Base-by-base conservation (phyloP, 1,139 yeast species). In the Scheffersomyces insectosa region DNA sequence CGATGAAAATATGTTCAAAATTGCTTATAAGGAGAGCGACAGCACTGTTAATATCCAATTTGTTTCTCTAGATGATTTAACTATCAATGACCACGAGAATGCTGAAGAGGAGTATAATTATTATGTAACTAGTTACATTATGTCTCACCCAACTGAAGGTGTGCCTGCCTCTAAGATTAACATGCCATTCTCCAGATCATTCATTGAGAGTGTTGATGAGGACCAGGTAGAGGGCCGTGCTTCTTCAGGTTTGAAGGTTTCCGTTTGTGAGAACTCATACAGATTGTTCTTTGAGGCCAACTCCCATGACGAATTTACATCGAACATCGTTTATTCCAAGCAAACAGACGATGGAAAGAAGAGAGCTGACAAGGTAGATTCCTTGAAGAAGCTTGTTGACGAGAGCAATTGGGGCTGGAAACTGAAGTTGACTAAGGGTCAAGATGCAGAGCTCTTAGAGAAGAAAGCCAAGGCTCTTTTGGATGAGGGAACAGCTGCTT, bases 71-170 rank as follows among this genome's bases (percentile, higher is more conserved):
- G 96, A 89, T 56, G 98, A 91, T 59, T 72, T 90, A 54, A 90
- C 98, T 0, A 76, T 90, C 54, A 84, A 84, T 52, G 93, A 88
- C 54, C 84, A 85, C 29, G 81, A 81, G 55, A 79, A 82, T 28
- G 80, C 82, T 3, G 93, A 88, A 55, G 95, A 88, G 49, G 80
- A 79, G 55, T 95, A 96, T 85, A 91, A 89, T 62, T 91, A 93
- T 65, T 93, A 95, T 60, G 79, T 93, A 42, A 93, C 98, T 0
- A 87, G 96, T 39, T 93, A 86, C 64, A 80, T 93, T 39, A 86
- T 93, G 88, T 86, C 96, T 5, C 95, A 89, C 56, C 98, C 99
- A 33, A 93, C 99, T 2, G 99, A 93, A 65, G 98, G 98, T 28
- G 87, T 95, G 16, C 84, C 91, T n/a, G 82, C 88, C n/a, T 82